These are phyloP conservation scores for Erysimum cheiri DNA, from an alignment of 441 rosid genomes.

Conservation along the genomic window DNA sequence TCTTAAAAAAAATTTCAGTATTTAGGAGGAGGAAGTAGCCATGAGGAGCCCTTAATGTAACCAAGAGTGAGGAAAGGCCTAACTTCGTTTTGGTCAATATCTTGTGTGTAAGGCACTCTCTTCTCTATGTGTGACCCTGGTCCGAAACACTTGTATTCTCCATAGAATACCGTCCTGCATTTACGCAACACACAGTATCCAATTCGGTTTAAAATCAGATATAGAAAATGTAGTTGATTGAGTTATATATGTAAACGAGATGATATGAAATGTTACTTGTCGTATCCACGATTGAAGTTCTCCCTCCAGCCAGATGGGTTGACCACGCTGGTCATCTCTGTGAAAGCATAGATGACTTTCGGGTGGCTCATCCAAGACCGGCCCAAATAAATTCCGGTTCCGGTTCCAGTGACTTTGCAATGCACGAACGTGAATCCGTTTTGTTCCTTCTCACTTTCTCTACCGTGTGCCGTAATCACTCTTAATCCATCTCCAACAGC, in stretches of 20 bases:
- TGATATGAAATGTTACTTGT: slow-evolving; percentile 41
- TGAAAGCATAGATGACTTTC: slow-evolving; percentile 56
- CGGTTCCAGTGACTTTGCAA: slow-evolving; percentile 54
- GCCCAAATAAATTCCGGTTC: slow-evolving; percentile 52
- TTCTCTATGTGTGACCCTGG: slow-evolving; percentile 43
- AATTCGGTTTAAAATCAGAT: background rate
- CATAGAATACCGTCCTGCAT: slow-evolving; percentile 53
- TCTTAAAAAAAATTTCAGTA: slow-evolving; percentile 6
- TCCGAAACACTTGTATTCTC: slow-evolving; percentile 65
- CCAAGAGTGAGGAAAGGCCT: slow-evolving; percentile 48
- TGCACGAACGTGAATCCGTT: slow-evolving; percentile 69
- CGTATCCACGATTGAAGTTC: slow-evolving; percentile 44
- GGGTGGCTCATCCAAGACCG: slow-evolving; percentile 70
- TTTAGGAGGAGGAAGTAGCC: slow-evolving; percentile 79
- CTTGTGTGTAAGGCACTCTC: slow-evolving; percentile 51
- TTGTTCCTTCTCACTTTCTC: slow-evolving; percentile 42
- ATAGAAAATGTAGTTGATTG: background rate
- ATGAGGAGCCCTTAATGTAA: slow-evolving; percentile 54
- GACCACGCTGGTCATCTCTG: slow-evolving; percentile 50
- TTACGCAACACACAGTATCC: background rate
- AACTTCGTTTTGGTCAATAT: slow-evolving; percentile 46
- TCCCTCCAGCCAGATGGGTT: slow-evolving; percentile 61
- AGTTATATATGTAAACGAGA: slow-evolving; percentile 9
- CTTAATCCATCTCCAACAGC: slow-evolving; percentile 46
- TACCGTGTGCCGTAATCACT: slow-evolving; percentile 66